Percentiles rank a stretch among this genome's conserved stretches.
phyloP scores from a whole-genome alignment of 139 green algal genomes.

The Ulvella scutata region DNA sequence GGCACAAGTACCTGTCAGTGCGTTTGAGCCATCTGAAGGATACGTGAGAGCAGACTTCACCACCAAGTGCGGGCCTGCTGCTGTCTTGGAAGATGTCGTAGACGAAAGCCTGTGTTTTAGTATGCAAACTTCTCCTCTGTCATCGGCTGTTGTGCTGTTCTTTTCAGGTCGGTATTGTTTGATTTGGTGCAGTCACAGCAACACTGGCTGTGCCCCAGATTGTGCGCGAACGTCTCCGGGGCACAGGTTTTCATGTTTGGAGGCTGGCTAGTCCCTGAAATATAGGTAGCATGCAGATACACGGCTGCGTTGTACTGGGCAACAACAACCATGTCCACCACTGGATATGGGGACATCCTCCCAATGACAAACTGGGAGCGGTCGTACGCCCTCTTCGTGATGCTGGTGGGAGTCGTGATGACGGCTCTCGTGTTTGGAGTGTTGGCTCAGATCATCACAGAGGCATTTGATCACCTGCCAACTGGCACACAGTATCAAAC shows the following conservation, averaged over 20 bases:
- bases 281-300: constrained; percentile 6
- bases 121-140: too few relatives aligned
- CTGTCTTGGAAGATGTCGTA: too few relatives aligned
- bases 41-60: not conserved
- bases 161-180: too few relatives aligned
- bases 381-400: not conserved
- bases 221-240: too few relatives aligned
- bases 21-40: not conserved
- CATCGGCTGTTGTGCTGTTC: too few relatives aligned
- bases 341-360: constrained; percentile 12
- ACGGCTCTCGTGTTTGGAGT: not conserved
- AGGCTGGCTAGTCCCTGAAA: too few relatives aligned
- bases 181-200: too few relatives aligned
- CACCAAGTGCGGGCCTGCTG: not conserved
- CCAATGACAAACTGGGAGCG: constrained; percentile 15
- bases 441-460: not conserved
- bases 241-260: too few relatives aligned
- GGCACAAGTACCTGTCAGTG: constrained; percentile 4
- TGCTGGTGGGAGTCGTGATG: not conserved
- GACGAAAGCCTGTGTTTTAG: too few relatives aligned
- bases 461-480: not conserved
- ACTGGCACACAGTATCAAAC: not conserved
- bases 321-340: constrained; percentile 12
- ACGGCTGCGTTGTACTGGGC: constrained; percentile 13
- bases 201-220: too few relatives aligned